phyloP scores from a whole-genome alignment of 192 early-diverging fungal species.

The Phlyctochytrium planicorne region DNA sequence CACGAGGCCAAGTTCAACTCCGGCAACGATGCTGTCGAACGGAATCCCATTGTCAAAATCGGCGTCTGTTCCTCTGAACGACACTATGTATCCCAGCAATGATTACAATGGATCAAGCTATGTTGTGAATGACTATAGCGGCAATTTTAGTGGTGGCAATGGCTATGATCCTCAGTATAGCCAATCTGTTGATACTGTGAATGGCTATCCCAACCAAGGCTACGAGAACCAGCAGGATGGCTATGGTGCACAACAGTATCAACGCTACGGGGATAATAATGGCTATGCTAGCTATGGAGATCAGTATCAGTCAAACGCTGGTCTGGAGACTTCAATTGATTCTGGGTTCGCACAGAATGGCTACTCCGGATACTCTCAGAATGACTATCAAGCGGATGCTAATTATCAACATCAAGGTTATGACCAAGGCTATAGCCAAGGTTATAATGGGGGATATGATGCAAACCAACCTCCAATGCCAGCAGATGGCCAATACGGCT shows the following conservation, averaged over 20 bases:
- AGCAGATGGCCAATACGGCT: too few species aligned
- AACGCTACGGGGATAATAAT: neutral
- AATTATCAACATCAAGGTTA: neutral
- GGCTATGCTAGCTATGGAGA: conserved; percentile 3
- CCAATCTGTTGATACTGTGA: too few species aligned
- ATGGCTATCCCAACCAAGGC: too few species aligned
- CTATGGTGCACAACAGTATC: too few species aligned
- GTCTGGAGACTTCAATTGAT: neutral
- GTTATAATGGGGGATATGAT: neutral
- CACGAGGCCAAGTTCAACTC: neutral
- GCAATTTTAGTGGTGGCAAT: neutral
- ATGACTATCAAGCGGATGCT: neutral
- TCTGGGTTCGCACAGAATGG: neutral
- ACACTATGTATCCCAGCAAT: neutral
- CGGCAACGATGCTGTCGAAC: neutral
- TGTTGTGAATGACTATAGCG: conserved; percentile 7
- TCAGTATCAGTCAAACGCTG: neutral
- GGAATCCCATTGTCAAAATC: neutral
- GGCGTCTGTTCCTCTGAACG: neutral
- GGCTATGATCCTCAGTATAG: too few species aligned
- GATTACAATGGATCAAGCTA: neutral
- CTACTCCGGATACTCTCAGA: neutral
- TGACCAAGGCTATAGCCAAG: neutral
- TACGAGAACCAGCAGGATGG: too few species aligned
- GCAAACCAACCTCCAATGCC: neutral